Evolutionary conservation across 2,329 filamentous ascomycete genomes (phyloP).

Genomic region (Madurella mycetomatis): DNA sequence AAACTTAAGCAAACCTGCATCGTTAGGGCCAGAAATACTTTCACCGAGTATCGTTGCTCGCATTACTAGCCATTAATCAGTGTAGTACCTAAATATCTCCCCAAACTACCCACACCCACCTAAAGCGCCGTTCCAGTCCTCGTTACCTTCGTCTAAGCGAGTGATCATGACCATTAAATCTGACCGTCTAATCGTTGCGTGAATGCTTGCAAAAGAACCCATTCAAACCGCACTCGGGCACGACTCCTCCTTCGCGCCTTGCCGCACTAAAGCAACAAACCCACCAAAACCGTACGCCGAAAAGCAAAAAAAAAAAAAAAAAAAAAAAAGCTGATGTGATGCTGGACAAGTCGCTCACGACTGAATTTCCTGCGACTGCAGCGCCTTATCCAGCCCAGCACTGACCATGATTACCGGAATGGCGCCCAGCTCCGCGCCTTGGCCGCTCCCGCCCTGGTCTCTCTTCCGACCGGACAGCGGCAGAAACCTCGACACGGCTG

Average conservation of each 20-base stretch:
- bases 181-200: background rate
- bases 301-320: background rate
- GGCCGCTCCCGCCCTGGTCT: constrained; percentile 56
- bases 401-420: constrained; percentile 43
- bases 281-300: background rate
- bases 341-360: background rate
- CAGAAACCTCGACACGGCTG: constrained; percentile 54
- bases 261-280: no score
- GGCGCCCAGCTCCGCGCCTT: constrained; percentile 65
- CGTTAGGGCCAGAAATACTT: no score
- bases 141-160: background rate
- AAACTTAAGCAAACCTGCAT: no score
- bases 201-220: background rate
- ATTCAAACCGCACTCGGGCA: background rate
- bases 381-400: background rate
- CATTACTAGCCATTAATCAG: background rate
- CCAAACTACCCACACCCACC: background rate
- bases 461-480: constrained; percentile 61
- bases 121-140: background rate
- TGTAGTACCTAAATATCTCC: background rate
- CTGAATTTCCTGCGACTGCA: constrained; percentile 21
- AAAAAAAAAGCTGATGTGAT: background rate
- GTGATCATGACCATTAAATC: background rate
- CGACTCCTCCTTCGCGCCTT: no score
- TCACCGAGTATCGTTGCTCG: background rate